phyloP scores from a whole-genome alignment of 106 monocot genomes.

The Allium cepa region DNA sequence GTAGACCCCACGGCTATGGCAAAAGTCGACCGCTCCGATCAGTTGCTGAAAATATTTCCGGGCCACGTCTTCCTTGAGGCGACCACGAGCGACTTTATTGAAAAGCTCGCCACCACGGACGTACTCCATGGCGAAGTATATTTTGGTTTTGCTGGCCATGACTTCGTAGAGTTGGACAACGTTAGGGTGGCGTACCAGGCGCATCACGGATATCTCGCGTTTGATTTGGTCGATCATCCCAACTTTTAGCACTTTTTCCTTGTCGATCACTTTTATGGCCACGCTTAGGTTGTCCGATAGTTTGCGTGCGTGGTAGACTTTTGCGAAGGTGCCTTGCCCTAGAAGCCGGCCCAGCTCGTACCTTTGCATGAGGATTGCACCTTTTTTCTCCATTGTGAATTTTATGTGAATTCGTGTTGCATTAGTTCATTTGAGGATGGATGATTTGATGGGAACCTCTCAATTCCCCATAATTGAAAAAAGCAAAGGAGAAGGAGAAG shows the following conservation, averaged over 20 bases:
- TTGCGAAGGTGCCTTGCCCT: constrained; percentile 61
- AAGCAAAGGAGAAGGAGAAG: background rate
- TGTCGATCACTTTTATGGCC: constrained; percentile 60
- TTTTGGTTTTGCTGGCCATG: constrained; percentile 76
- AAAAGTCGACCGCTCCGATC: constrained; percentile 52
- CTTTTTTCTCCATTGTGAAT: constrained; percentile 33
- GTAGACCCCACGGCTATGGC: constrained; percentile 66
- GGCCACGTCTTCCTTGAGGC: constrained; percentile 49
- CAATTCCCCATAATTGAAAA: background rate
- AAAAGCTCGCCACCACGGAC: constrained; percentile 68
- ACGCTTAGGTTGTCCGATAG: constrained; percentile 29
- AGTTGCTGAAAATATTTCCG: constrained; percentile 63
- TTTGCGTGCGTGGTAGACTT: constrained; percentile 49
- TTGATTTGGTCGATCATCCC: constrained; percentile 71
- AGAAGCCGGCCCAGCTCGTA: constrained; percentile 47
- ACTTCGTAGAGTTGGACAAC: constrained; percentile 65
- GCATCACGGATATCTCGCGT: constrained; percentile 62
- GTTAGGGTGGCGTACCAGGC: constrained; percentile 55
- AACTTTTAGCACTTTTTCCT: constrained; percentile 43
- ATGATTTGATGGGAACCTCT: constrained; percentile 8
- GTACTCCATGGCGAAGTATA: constrained; percentile 69
- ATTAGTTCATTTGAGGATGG: background rate
- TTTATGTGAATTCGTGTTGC: background rate
- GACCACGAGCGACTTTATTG: constrained; percentile 40
- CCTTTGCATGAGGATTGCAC: constrained; percentile 40